phyloP scores from a whole-genome alignment of 139 green algal species.

The Chlorella sp. region DNA sequence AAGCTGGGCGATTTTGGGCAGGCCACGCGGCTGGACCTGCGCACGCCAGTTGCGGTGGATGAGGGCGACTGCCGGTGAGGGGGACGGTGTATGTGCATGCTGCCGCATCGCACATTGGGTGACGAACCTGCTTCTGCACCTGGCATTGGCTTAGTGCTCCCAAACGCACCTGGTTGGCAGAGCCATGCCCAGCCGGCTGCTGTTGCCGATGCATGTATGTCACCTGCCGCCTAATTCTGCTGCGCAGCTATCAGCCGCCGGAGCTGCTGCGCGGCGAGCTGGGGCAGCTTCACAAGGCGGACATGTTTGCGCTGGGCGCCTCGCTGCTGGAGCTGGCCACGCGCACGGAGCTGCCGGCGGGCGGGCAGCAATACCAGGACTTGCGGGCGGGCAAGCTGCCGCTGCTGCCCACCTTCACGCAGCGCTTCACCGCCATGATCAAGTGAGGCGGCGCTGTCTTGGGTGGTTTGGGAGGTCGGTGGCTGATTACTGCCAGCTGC shows the following conservation, averaged over 20 bases:
- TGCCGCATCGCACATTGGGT: too few species aligned
- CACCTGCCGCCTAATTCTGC: too few species aligned
- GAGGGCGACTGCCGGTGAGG: constrained; percentile 82
- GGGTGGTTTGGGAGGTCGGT: background rate
- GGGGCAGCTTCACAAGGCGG: constrained; percentile 75
- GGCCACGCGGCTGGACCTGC: constrained; percentile 53
- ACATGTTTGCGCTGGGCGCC: constrained; percentile 92
- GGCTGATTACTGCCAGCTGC: background rate
- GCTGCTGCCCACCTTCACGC: constrained; percentile 61
- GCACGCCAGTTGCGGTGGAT: constrained; percentile 26
- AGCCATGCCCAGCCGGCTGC: background rate
- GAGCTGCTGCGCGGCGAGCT: constrained; percentile 83
- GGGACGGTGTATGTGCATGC: background rate
- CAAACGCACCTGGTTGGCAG: background rate
- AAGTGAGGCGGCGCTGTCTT: constrained; percentile 25
- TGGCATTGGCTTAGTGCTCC: background rate
- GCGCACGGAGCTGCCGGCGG: constrained; percentile 55
- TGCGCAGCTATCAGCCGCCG: constrained; percentile 79
- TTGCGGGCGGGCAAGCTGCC: constrained; percentile 66
- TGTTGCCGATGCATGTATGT: too few species aligned
- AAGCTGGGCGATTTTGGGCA: constrained; percentile 96
- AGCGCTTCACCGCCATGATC: constrained; percentile 59
- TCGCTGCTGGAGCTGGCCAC: constrained; percentile 85
- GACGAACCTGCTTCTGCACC: background rate
- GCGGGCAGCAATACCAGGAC: constrained; percentile 59